phyloP scores from a whole-genome alignment of 2,329 filamentous ascomycete genomes.

The Falciphora oryzae region DNA sequence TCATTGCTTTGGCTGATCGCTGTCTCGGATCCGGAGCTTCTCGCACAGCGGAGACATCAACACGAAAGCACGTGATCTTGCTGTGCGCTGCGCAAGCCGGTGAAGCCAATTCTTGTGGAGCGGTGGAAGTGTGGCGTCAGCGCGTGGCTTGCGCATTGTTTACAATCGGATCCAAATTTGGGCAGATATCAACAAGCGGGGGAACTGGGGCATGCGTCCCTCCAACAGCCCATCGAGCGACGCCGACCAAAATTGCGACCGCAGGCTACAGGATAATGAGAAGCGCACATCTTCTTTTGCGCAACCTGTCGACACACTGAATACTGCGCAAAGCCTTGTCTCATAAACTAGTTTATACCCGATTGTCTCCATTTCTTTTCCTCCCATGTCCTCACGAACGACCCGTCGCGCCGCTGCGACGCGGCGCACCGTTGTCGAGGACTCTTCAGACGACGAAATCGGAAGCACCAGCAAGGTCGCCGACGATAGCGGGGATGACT shows the following conservation, averaged over 20 bases:
- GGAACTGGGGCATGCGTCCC: slow-evolving; percentile 11
- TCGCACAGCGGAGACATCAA: background rate
- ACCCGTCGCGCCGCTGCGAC: slow-evolving; percentile 42
- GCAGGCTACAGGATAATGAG: slow-evolving; percentile 7
- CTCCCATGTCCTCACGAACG: slow-evolving; percentile 34
- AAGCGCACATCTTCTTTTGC: background rate
- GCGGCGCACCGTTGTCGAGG: slow-evolving; percentile 67
- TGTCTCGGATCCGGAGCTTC: background rate
- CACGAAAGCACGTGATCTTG: slow-evolving; percentile 13
- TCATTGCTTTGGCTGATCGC: background rate
- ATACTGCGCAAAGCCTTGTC: background rate
- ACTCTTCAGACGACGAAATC: slow-evolving; percentile 68
- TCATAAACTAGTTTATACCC: background rate
- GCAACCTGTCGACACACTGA: background rate
- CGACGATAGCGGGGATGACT: slow-evolving; percentile 68
- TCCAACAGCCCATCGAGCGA: background rate
- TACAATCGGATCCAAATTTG: slow-evolving; percentile 16
- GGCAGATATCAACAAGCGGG: slow-evolving; percentile 20
- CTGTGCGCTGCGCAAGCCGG: background rate
- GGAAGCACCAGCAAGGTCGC: slow-evolving; percentile 47
- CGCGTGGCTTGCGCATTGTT: slow-evolving; percentile 17
- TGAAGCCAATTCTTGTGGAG: background rate
- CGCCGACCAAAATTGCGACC: slow-evolving; percentile 3
- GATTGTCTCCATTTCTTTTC: slow-evolving; percentile 2
- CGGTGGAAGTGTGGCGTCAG: background rate